Conservation (phyloP, 2,329 filamentous ascomycete species). For the Aspergillus sp. region DNA sequence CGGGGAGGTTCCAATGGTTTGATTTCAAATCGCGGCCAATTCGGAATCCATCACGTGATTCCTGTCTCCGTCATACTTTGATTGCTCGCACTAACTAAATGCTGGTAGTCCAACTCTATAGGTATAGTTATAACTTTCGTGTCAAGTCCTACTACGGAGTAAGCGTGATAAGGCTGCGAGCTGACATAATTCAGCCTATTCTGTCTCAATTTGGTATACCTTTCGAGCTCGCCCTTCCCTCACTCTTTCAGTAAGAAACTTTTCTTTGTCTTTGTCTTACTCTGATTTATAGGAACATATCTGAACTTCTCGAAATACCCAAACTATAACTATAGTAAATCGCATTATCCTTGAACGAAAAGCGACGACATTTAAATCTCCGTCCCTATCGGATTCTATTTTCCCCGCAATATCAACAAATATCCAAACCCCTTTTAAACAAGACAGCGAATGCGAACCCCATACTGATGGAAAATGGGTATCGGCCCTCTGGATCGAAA, state of each 20-base stretch:
- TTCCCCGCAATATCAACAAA: not conserved
- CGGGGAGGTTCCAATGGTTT: not conserved
- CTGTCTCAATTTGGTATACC: not conserved
- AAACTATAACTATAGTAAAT: not conserved
- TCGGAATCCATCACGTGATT: not conserved
- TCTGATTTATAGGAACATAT: not conserved
- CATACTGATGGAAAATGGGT: constrained; percentile 28
- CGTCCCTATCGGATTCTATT: not conserved
- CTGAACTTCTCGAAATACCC: not conserved
- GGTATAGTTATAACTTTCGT: not conserved
- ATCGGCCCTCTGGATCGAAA: constrained; percentile 47
- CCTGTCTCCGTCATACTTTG: not conserved
- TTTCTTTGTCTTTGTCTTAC: not conserved
- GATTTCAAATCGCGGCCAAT: not conserved
- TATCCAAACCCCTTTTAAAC: not conserved
- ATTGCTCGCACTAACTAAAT: not conserved
- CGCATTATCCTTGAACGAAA: not conserved
- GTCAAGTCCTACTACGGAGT: not conserved
- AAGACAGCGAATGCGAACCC: not conserved
- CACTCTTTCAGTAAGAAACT: not conserved
- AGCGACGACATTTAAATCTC: not conserved
- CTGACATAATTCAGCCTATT: not conserved
- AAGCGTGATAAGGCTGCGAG: not conserved
- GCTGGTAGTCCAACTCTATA: not conserved
- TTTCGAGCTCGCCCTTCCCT: not conserved